Evolutionary conservation across 1,284 basidiomycete genomes (phyloP).

Genomic region (Cutaneotrichosporon spelunceum): DNA sequence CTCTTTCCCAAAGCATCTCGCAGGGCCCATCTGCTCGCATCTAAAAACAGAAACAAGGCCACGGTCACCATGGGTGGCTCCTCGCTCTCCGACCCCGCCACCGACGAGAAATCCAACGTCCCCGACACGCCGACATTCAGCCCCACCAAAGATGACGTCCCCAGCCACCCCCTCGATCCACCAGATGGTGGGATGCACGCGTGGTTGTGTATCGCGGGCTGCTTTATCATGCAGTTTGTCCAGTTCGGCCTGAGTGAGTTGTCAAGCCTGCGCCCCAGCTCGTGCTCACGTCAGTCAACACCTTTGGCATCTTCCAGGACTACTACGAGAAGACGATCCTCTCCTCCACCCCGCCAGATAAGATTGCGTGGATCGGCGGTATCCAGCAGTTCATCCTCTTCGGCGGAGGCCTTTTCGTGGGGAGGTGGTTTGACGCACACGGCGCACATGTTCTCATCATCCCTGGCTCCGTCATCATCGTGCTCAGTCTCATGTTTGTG

Average conservation of each 20-base stretch:
- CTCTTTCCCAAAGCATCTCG: too few species aligned
- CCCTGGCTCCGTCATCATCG: conserved; percentile 55
- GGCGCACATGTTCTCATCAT: conserved; percentile 49
- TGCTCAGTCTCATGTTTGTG: conserved; percentile 37
- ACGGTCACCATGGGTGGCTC: not conserved
- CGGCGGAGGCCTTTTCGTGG: conserved; percentile 39
- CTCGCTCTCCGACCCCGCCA: not conserved
- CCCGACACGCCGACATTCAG: not conserved
- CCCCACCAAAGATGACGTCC: not conserved
- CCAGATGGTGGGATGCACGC: conserved; percentile 32
- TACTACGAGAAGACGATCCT: conserved; percentile 35
- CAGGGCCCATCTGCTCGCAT: too few species aligned
- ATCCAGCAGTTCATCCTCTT: conserved; percentile 59
- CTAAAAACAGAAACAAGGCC: too few species aligned
- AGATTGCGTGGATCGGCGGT: conserved; percentile 66
- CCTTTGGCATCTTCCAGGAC: conserved; percentile 33
- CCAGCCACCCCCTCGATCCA: not conserved
- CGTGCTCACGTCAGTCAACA: conserved; percentile 18
- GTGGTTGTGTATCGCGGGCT: conserved; percentile 32
- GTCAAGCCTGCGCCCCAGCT: too few species aligned
- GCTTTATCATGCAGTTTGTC: conserved; percentile 31
- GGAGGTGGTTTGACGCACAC: conserved; percentile 30
- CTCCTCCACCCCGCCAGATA: conserved; percentile 22
- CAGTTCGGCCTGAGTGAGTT: conserved; percentile 30
- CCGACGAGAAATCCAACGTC: not conserved